Base-by-base conservation (phyloP, 495 filamentous ascomycete genomes). In the Hamigera avellanea region DNA sequence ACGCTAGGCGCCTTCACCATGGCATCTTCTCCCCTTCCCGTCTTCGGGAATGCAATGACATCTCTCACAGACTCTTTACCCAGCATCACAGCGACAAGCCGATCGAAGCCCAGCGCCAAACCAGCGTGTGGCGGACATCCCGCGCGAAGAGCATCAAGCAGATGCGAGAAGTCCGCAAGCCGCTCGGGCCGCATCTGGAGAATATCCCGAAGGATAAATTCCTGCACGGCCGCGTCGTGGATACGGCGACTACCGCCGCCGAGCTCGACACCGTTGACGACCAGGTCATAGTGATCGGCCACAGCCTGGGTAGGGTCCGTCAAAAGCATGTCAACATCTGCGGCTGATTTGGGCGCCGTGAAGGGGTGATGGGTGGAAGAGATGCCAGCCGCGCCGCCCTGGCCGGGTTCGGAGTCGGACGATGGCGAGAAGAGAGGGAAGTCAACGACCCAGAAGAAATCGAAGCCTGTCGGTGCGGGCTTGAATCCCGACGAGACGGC, bases 81-180 rank as follows among this genome's bases (percentile, higher is more conserved):
- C 14, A 78, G 66, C 64, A 96, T 72, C 4, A 93, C 66, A 5
- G 91, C 78, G n/a, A 91, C 64, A 19, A 96, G 61, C 26, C 91
- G 76, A 50, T 98, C 91, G 49, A 94, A 94, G 0, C 91, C 91
- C 12, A 98, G 59, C 0, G 91, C 91, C 31, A 98, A 76, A 0
- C 91, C 91, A 0, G 91, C 89, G 58, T 98, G 91, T 1, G 91
- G 91, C n/a, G 91, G 93, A 72, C 91, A 98, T 3, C 91, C 91
- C 0, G 86, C 78, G 6, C 76, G 57, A 6, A 98, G 70, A 0
- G 85, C 86, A 35, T 83, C 71, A 7, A 96, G 67, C 2, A 98
- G 68, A 55, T 95, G 91, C 3, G 70, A 67, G 52, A 96, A 96
- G 30, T 93, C 78, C 2, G 62, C 59, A 6, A 95, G 48, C 12